A percentile compares a stretch with the other conserved stretches of the same genome.
Evolutionary conservation across 768 basidiomycete species (phyloP).

Genomic region (Tricholoma sp.): DNA sequence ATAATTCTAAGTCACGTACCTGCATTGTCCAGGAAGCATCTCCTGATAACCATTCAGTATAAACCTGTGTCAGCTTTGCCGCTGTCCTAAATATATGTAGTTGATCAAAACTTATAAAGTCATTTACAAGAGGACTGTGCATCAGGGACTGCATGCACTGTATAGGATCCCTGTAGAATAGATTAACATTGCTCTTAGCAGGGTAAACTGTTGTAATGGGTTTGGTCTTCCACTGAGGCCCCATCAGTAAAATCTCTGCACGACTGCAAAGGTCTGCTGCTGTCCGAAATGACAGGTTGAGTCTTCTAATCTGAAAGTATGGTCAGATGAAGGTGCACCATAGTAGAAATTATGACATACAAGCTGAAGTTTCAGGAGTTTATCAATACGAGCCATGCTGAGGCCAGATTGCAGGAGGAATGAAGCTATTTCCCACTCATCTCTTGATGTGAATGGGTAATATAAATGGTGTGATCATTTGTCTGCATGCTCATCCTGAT

Average conservation of each 20-base stretch:
- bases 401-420: neutral
- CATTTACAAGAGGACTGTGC: neutral
- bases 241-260: neutral
- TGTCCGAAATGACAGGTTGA: neutral
- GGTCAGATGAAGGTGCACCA: neutral
- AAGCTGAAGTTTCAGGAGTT: neutral
- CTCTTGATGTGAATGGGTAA: too few species aligned
- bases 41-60: neutral
- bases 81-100: neutral
- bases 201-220: neutral
- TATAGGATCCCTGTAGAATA: neutral
- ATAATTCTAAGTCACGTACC: neutral
- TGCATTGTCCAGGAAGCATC: neutral
- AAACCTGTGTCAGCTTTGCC: neutral
- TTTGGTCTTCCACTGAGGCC: neutral
- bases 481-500: neutral
- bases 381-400: neutral
- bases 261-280: too few species aligned
- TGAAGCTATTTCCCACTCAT: neutral
- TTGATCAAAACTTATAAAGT: neutral
- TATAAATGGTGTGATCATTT: neutral
- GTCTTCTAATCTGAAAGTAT: neutral
- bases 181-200: neutral
- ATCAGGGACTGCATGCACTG: neutral
- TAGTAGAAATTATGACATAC: neutral